Evolutionary conservation across 2,329 filamentous ascomycete species (phyloP), one percentile per base, ranked within the genome.

Genomic region (Fusarium gaditjirri): DNA sequence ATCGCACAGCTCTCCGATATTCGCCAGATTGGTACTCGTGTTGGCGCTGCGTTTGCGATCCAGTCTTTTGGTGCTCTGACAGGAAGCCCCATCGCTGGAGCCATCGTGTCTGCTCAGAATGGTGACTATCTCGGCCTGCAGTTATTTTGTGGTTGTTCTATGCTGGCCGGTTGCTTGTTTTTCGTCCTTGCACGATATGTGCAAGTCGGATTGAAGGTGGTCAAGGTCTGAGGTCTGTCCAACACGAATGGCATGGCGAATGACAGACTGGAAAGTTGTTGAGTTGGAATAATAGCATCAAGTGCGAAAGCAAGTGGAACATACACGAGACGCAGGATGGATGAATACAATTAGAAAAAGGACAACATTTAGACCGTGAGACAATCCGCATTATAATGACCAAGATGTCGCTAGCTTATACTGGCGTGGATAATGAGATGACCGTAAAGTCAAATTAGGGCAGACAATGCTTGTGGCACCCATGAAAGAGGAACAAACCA

Each of bases 1-100:
- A 83, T 94, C 27, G 91, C 91, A 3, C 91, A 94, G 75, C 92
- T 94, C 68, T 90, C 88, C 3, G 90, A 93, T 49, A 87, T 93
- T 41, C 84, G 88, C 25, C 86, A 93, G 78, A 90, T 94, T 38
- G 93, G 93, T 19, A 87, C 91, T 4, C 85, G 92, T 10, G 90
- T 87, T 5, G 93, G 93, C 2, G 86, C 87, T 0, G 85, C 89
- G 31, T 93, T 92, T 77, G 86, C 88, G 21, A 78, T 90, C 50
- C 84, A 90, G 61, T 86, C 89, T 3, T 81, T 94, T 36, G 91
- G 90, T 8, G 90, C 89, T 3, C 81, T 95, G 55, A 89, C 89
- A 0, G 90, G 91, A 2, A 89, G 86, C 49, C 92, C 92, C 1
- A 91, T 94, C 73, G 91, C 86, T 4, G 91, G 91, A 11, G 89